Evolutionary conservation across 108 stramenopile species (phyloP).

Genomic region (Discostella pseudostelligera): DNA sequence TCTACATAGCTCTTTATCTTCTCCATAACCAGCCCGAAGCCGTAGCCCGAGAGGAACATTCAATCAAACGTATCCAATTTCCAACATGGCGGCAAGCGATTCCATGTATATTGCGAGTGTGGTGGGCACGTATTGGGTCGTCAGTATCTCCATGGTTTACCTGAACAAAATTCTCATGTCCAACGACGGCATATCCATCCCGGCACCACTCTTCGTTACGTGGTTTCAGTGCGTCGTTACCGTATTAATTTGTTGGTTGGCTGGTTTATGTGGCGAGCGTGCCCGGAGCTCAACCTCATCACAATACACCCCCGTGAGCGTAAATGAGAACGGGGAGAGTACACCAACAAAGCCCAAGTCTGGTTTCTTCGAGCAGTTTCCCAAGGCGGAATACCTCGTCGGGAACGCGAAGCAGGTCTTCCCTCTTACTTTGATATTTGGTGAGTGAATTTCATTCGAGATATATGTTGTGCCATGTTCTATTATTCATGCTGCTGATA

Average conservation of each 20-base stretch:
- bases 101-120: slow-evolving; percentile 56
- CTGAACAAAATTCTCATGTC: slow-evolving; percentile 92
- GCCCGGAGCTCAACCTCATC: slow-evolving; percentile 16
- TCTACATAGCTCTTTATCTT: too few relatives aligned
- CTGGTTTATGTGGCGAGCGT: slow-evolving; percentile 66
- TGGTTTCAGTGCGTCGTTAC: slow-evolving; percentile 96
- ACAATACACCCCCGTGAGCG: slow-evolving; percentile 29
- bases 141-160: slow-evolving; percentile 88
- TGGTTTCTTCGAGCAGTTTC: slow-evolving; percentile 82
- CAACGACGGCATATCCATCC: slow-evolving; percentile 71
- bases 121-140: slow-evolving; percentile 67
- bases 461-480: background rate
- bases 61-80: too few relatives aligned
- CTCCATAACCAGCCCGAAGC: too few relatives aligned
- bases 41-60: too few relatives aligned
- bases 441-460: background rate
- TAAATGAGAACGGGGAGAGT: slow-evolving; percentile 10
- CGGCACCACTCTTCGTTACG: slow-evolving; percentile 93
- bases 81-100: slow-evolving; percentile 15
- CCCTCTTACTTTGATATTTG: slow-evolving; percentile 81
- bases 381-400: slow-evolving; percentile 73
- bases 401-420: slow-evolving; percentile 59
- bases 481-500: background rate
- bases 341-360: slow-evolving; percentile 32
- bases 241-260: slow-evolving; percentile 75